Base-by-base conservation (phyloP, 164 flowering plant species). In the Houttuynia cordata region DNA sequence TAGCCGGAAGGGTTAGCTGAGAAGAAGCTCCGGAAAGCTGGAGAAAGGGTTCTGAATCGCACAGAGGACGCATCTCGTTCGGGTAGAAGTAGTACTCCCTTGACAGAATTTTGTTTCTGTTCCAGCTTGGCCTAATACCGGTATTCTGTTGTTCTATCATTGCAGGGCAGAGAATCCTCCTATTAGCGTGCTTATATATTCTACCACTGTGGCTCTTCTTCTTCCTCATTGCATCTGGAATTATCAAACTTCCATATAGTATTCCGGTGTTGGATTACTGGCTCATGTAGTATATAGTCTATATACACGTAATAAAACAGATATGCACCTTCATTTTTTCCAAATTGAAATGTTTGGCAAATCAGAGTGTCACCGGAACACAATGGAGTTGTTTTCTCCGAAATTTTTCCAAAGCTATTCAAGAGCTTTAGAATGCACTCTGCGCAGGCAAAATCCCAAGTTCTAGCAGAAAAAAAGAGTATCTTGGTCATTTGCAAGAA, bases 171-270 rank as follows among this genome's bases (percentile, higher is more conserved):
- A 60, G 61, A 39, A 72, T 80, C 56, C 65, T 88, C 39, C 53
- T 79, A 80, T 54, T 71, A 51, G 23, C 74, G 57, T 67, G 76
- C 60, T 61, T 72, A 15, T 66, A 83, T 77, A 59, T 83, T 57
- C 69, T 86, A 14, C 97, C 96, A 37, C 17, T 78, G 15, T 87
- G 86, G 85, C 39, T 79, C 5, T 56, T 78, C 19, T 67, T 66
- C 7, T 71, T 88, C 60, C 63, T 81, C 3, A 73, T 86, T 56
- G 87, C 91, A 58, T 75, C 80, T 58, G 91, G 96, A n/a, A 47
- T 70, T 53, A 51, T 88, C 30, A 74, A 81, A 64, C 73, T 91
- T 30, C 95, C 97, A 19, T 86, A 81, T 63, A 68, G 57, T 71
- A 57, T 45, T 14, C 82, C 88, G 0, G 71, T 67, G 61, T 77